phyloP scores from a whole-genome alignment of 2,329 filamentous ascomycete genomes.

The Hypoxylon sp. region DNA sequence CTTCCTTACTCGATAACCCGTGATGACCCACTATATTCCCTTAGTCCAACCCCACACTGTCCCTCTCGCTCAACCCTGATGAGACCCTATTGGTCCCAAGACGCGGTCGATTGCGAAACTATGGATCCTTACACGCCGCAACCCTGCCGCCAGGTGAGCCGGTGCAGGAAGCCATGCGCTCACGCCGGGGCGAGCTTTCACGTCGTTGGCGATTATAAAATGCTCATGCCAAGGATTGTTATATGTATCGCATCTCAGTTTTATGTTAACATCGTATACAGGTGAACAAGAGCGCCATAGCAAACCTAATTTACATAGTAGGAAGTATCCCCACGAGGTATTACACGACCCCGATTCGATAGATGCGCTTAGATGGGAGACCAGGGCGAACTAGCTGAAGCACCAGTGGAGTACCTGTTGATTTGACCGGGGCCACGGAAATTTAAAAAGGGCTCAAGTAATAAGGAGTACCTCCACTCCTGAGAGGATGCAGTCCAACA shows the following conservation, averaged over 20 bases:
- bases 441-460: slow-evolving; percentile 9
- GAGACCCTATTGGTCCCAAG: slow-evolving; percentile 31
- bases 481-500: not conserved
- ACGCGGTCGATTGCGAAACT: slow-evolving; percentile 37
- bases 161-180: slow-evolving; percentile 26
- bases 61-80: slow-evolving; percentile 16
- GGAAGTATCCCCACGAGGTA: slow-evolving; percentile 20
- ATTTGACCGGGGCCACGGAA: slow-evolving; percentile 12
- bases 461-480: slow-evolving; percentile 8
- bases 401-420: slow-evolving; percentile 21
- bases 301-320: slow-evolving; percentile 24
- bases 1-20: slow-evolving; percentile 26
- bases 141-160: slow-evolving; percentile 37
- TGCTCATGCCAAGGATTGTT: slow-evolving; percentile 12
- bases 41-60: slow-evolving; percentile 26
- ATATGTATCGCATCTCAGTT: slow-evolving; percentile 1
- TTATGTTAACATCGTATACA: slow-evolving; percentile 3
- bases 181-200: slow-evolving; percentile 11
- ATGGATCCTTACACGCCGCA: slow-evolving; percentile 20
- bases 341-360: slow-evolving; percentile 29
- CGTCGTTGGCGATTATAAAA: slow-evolving; percentile 23
- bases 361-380: slow-evolving; percentile 19
- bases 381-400: slow-evolving; percentile 29
- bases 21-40: slow-evolving; percentile 30
- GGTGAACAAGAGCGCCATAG: slow-evolving; percentile 15